Percentiles rank a stretch among this genome's conserved stretches.
Evolutionary conservation across 2,329 filamentous ascomycete species (phyloP).

Genomic region (Fusarium falciforme): DNA sequence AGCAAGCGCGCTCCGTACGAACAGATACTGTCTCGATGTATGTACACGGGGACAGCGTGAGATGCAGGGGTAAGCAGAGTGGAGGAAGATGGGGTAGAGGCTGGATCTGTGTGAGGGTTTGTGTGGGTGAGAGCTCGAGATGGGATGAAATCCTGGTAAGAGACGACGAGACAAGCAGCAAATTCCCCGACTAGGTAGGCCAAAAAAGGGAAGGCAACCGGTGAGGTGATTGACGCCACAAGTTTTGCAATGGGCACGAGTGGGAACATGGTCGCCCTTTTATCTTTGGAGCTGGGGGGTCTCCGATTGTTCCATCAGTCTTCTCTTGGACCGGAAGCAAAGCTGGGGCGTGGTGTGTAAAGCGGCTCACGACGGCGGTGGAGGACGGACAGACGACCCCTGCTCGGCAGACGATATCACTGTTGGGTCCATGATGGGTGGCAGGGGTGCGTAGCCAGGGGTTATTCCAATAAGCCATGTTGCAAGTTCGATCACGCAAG

Average conservation of each 20-base stretch:
- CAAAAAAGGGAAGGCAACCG: constrained; percentile 31
- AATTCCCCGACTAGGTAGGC: constrained; percentile 26
- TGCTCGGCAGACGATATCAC: not conserved
- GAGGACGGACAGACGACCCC: constrained; percentile 9
- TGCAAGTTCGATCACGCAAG: constrained; percentile 23
- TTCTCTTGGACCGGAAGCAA: not conserved
- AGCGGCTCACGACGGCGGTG: constrained; percentile 21
- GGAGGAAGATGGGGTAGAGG: constrained; percentile 24
- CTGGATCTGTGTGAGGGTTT: constrained; percentile 26
- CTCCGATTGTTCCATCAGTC: not conserved
- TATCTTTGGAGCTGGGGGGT: constrained; percentile 15
- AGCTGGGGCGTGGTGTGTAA: constrained; percentile 12
- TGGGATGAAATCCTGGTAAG: constrained; percentile 20
- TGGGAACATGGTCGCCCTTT: constrained; percentile 32
- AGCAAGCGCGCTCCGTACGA: constrained; percentile 9
- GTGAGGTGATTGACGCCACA: constrained; percentile 45
- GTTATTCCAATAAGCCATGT: constrained; percentile 35
- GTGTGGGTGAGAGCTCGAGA: constrained; percentile 24
- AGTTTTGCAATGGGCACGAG: constrained; percentile 39
- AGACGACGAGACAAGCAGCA: constrained; percentile 20
- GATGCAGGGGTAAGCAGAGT: constrained; percentile 11
- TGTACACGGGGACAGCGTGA: constrained; percentile 4
- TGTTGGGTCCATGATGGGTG: not conserved
- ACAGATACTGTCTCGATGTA: constrained; percentile 8
- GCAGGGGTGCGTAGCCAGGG: constrained; percentile 33